Evolutionary conservation across 805 yeast genomes (phyloP).

Genomic region (Hanseniaspora thailandica): DNA sequence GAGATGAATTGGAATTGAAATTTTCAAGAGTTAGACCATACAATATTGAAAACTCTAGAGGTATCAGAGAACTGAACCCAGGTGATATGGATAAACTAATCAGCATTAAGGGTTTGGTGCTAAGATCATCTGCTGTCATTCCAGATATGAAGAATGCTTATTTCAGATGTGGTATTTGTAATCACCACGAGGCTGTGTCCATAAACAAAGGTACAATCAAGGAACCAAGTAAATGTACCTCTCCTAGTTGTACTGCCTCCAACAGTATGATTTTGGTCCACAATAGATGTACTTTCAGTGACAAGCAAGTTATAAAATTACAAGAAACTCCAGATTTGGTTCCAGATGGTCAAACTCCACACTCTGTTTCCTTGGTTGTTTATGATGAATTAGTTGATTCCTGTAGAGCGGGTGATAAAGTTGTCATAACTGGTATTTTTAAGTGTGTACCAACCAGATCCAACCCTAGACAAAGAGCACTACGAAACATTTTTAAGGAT

Average conservation of each 20-base stretch:
- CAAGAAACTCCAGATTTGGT: conserved; percentile 95
- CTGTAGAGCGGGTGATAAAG: conserved; percentile 91
- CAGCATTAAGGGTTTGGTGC: conserved; percentile 76
- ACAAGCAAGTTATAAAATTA: conserved; percentile 83
- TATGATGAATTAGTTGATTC: conserved; percentile 93
- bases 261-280: conserved; percentile 86
- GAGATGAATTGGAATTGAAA: conserved; percentile 62
- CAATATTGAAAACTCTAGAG: conserved; percentile 59
- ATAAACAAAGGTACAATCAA: conserved; percentile 89
- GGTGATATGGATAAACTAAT: conserved; percentile 89
- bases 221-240: conserved; percentile 89
- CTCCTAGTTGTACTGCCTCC: conserved; percentile 66
- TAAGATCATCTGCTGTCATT: conserved; percentile 78
- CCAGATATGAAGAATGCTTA: conserved; percentile 98
- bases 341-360: conserved; percentile 98
- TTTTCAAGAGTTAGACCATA: conserved; percentile 83
- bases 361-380: conserved; percentile 82
- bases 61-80: conserved; percentile 89
- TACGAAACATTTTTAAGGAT: conserved; percentile 79
- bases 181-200: conserved; percentile 81
- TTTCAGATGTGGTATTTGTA: conserved; percentile 89
- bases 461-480: conserved; percentile 70
- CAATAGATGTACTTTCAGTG: conserved; percentile 85
- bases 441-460: conserved; percentile 85
- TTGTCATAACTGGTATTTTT: conserved; percentile 91